Conservation (phyloP, 2,329 filamentous ascomycete genomes). For the Paecilomyces niveus region DNA sequence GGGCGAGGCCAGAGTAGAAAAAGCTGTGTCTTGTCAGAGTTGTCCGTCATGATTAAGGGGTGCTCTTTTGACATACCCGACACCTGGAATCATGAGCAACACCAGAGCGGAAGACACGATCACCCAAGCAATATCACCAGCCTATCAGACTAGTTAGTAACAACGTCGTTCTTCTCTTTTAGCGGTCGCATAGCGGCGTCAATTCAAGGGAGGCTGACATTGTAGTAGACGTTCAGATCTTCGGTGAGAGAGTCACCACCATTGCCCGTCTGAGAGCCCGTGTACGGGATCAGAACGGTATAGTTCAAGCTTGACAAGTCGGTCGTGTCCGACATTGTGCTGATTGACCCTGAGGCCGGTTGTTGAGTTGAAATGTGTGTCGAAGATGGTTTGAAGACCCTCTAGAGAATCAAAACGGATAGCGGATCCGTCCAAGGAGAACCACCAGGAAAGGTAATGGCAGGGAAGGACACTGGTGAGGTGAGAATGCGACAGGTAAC, state of each 20-base stretch:
- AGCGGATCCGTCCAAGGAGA: not conserved
- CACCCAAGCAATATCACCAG: conserved; percentile 78
- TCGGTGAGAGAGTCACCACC: conserved; percentile 61
- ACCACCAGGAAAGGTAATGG: not conserved
- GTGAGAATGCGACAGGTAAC: too few relatives aligned
- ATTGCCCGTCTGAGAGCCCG: conserved; percentile 51
- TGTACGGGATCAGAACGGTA: conserved; percentile 48
- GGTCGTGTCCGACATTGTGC: conserved; percentile 23
- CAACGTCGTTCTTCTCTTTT: not conserved
- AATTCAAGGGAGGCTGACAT: conserved; percentile 27
- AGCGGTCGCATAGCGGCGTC: not conserved
- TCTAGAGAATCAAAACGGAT: not conserved
- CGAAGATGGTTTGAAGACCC: not conserved
- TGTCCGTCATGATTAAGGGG: not conserved
- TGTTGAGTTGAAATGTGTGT: not conserved
- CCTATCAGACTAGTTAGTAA: conserved; percentile 39
- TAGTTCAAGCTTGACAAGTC: conserved; percentile 9
- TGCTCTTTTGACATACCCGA: conserved; percentile 48
- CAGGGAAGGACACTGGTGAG: not conserved
- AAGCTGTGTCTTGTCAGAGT: conserved; percentile 47
- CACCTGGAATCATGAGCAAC: conserved; percentile 86
- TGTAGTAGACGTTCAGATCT: conserved; percentile 80
- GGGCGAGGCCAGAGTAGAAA: conserved; percentile 87
- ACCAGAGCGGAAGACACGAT: conserved; percentile 70
- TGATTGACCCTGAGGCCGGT: not conserved